Conservation (phyloP, 345 rosid genomes). For the Murraya paniculata region DNA sequence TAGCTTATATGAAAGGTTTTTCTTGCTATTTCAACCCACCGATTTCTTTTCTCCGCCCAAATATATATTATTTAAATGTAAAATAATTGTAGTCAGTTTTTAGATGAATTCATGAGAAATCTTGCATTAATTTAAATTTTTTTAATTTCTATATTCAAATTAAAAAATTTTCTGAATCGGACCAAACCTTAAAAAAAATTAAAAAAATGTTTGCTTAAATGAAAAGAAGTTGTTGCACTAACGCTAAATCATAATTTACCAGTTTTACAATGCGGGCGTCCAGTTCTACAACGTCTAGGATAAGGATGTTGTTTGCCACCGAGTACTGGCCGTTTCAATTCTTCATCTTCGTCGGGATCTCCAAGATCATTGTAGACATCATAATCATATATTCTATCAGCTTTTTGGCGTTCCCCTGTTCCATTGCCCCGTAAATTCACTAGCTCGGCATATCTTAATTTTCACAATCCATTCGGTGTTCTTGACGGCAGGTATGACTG, state of each 20-base stretch:
- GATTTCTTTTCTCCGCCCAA: too few species aligned
- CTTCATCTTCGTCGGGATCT: conserved; percentile 21
- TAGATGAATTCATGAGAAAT: too few species aligned
- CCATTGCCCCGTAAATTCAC: conserved; percentile 35
- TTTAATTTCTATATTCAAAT: too few species aligned
- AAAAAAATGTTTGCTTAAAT: too few species aligned
- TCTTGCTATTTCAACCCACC: too few species aligned
- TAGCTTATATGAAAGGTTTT: too few species aligned
- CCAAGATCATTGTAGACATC: conserved; percentile 42
- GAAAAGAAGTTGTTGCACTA: too few species aligned
- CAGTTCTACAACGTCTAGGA: conserved; percentile 60
- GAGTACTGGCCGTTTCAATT: conserved; percentile 23
- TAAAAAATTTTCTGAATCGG: too few species aligned
- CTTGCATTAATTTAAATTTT: too few species aligned
- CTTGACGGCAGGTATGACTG: conserved; percentile 39
- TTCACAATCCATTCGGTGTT: conserved; percentile 35
- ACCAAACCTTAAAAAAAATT: too few species aligned
- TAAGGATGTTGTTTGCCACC: conserved; percentile 38
- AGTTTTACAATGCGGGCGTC: conserved; percentile 28
- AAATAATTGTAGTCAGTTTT: too few species aligned
- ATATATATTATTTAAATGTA: too few species aligned
- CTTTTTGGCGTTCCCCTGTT: conserved; percentile 29
- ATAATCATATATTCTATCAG: conserved; percentile 40
- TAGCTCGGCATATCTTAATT: conserved; percentile 34
- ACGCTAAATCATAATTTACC: conserved; percentile 17